These are phyloP conservation scores for Xerocomellus intermedius DNA, from an alignment of 768 basidiomycete species.

Conservation along the genomic window DNA sequence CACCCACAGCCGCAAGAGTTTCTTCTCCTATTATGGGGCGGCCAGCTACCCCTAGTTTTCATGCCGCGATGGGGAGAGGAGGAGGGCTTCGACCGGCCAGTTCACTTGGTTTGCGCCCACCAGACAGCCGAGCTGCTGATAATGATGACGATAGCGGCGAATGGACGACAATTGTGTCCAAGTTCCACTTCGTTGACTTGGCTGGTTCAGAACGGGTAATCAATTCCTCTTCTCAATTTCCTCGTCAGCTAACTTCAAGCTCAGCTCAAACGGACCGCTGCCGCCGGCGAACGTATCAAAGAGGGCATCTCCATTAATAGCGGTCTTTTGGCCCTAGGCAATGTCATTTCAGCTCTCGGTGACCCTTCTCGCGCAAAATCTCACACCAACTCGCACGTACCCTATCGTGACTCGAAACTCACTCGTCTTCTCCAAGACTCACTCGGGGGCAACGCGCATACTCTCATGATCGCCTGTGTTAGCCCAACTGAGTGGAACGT, in stretches of 20 bases:
- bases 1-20: conserved; percentile 43
- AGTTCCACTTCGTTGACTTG: conserved; percentile 98
- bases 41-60: conserved; percentile 78
- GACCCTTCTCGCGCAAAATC: conserved; percentile 88
- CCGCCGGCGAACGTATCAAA: conserved; percentile 93
- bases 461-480: conserved; percentile 98
- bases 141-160: conserved; percentile 70
- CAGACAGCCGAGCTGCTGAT: conserved; percentile 39
- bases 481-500: conserved; percentile 96
- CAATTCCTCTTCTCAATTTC: conserved; percentile 3
- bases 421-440: conserved; percentile 80
- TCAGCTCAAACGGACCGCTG: conserved; percentile 93
- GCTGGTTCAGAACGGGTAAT: conserved; percentile 92
- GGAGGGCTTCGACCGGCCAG: conserved; percentile 72
- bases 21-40: conserved; percentile 77
- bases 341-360: conserved; percentile 96
- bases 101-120: conserved; percentile 66
- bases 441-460: conserved; percentile 95
- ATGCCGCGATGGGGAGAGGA: conserved; percentile 69
- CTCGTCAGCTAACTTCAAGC: conserved; percentile 20
- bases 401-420: conserved; percentile 98
- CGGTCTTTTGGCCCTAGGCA: conserved; percentile 92
- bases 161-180: conserved; percentile 88
- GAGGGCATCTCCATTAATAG: conserved; percentile 99
- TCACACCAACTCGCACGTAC: conserved; percentile 83